Base-by-base conservation (phyloP, 345 rosid genomes). In the Turritis glabra region DNA sequence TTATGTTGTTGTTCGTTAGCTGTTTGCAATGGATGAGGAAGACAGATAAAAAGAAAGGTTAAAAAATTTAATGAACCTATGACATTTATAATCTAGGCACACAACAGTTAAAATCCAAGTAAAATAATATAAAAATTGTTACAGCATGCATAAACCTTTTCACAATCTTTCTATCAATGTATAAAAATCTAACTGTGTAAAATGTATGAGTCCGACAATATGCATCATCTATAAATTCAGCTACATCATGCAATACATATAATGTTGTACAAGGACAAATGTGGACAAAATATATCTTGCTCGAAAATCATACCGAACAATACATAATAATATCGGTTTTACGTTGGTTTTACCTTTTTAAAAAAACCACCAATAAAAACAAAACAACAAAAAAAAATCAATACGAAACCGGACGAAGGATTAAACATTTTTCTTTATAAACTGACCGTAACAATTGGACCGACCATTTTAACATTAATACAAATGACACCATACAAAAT, bases 401-500 rank as follows among this genome's bases (percentile, higher is more conserved):
- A 23, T 3, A 15, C 33, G 15, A 68, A 54, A 18, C 44, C n/a
- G 40, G 38, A 41, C 10, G 33, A 55, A 68, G 11, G 21, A 5
- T 13, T 12, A 2, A 35, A 23, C 19, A 22, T 12, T 59, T 35
- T 29, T 27, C 22, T n/a, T 46, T 47, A 19, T n/a, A 59, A 12
- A 61, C 23, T 32, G 43, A 59, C 50, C 68, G 25, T 37, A 25
- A 23, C 29, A 50, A 61, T 29, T 38, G n/a, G 30, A 61, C 47
- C 3, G 70, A 52, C 33, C 41, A 30, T 30, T 41, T 41, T 53
- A 41, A 44, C 33, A 38, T 61, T 40, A n/a, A n/a, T n/a, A 51
- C 43, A 38, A 38, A 72, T 14, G 63, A 54, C 18, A 21, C 22
- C 44, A 63, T 29, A 73, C 63, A 22, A 53, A 73, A 30, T 47